Conservation (phyloP, 495 filamentous ascomycete species). For the Penicillium egyptiacum region DNA sequence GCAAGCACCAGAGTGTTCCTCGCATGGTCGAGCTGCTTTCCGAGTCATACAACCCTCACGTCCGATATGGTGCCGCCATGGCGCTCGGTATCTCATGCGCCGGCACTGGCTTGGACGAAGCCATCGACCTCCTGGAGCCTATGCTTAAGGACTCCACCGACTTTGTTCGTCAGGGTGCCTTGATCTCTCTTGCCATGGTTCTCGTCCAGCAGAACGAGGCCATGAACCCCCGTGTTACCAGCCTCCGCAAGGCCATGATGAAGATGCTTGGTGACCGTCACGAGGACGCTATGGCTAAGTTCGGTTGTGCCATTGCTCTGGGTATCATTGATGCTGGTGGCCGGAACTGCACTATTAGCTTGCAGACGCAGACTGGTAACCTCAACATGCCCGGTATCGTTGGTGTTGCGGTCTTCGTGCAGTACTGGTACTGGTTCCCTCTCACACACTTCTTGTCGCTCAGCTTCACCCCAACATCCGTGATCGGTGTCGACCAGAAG, state of each 20-base stretch:
- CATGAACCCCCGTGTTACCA: conserved; percentile 86
- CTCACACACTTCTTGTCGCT: conserved; percentile 95
- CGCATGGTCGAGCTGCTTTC: conserved; percentile 99
- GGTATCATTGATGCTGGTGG: conserved; percentile 99
- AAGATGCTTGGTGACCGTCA: conserved; percentile 93
- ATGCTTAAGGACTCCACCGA: conserved; percentile 99
- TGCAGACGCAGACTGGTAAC: conserved; percentile 97
- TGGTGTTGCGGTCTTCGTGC: conserved; percentile 95
- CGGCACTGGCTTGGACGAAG: conserved; percentile 93
- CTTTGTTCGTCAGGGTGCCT: conserved; percentile 96
- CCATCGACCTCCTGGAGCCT: conserved; percentile 93
- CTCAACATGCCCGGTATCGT: conserved; percentile 97
- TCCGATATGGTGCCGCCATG: conserved; percentile 97
- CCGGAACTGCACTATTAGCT: conserved; percentile 94
- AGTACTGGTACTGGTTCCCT: conserved; percentile 99
- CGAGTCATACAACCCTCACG: conserved; percentile 98
- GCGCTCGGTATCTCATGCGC: conserved; percentile 97
- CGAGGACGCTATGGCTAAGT: conserved; percentile 99
- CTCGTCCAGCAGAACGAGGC: conserved; percentile 96
- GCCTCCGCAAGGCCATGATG: conserved; percentile 79
- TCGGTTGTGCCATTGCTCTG: conserved; percentile 87
- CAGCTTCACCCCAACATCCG: conserved; percentile 88
- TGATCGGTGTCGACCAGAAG: conserved; percentile 91
- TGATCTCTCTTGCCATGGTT: conserved; percentile 95
- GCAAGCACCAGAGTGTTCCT: conserved; percentile 94